Base-by-base conservation (phyloP, 2,329 filamentous ascomycete species). In the Stylonectria norvegica region DNA sequence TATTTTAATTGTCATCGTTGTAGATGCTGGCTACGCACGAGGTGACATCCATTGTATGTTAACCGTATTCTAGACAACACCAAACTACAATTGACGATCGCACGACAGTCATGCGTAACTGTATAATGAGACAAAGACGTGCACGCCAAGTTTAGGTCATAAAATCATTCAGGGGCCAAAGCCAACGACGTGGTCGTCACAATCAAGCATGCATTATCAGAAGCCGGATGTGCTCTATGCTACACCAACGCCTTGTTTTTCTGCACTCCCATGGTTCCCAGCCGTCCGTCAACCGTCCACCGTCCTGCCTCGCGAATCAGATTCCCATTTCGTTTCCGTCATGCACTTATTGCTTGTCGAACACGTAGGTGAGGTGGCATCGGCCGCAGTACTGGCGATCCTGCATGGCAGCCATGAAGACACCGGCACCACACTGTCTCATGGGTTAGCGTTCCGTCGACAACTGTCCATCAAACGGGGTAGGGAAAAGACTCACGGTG, bases 381-480 rank as follows among this genome's bases (percentile, higher is more conserved):
- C 79, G 78, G 60, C 81, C 81, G 60, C 89, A 95, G 85, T 96
- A 95, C 78, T 98, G 94, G 71, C 93, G 89, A 78, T 98, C 95
- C 76, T 95, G 86, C 90, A 97, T 97, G 70, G 93, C 89, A 70
- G 93, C 93, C 93, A 98, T 98, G 86, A 98, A 98, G 79, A 98
- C 85, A 90, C 93, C 93, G 65, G 94, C 93, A 82, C 93, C 93
- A 75, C 93, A 98, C 89, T 95, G 52, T 34, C 44, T 8, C 11
- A 29, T 14, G 38, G 40, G 62, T 73, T 59, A 76, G 65, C 27
- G 22, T 20, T n/a, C 4, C 19, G 17, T 7, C 8, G 5, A 6
- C n/a, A 4, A 15, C n/a, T n/a, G n/a, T n/a, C n/a, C n/a, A 2
- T 4, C 0, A 2, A 15, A 4, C 2, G 9, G 8, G 4, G 15